Percentiles rank a stretch among this genome's conserved stretches.
phyloP scores from a whole-genome alignment of 768 basidiomycete genomes.

The Suillus fuscotomentosus region DNA sequence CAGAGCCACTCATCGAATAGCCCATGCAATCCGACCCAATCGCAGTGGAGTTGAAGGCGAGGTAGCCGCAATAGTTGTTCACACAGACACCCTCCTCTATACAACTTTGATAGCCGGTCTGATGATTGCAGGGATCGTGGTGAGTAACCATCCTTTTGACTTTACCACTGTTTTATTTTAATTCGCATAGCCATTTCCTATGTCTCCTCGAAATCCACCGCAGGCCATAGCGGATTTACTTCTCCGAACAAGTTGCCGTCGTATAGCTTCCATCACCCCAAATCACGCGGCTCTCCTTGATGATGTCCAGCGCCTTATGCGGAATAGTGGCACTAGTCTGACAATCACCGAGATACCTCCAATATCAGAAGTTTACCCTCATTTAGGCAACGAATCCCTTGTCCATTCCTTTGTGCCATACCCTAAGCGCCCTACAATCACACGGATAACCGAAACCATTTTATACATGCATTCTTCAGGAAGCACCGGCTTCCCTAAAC shows the following conservation, averaged over 20 bases:
- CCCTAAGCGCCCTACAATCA: slow-evolving; percentile 1
- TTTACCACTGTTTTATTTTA: neutral
- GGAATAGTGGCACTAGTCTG: neutral
- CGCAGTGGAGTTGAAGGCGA: slow-evolving; percentile 4
- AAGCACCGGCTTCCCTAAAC: slow-evolving; percentile 43
- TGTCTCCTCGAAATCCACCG: slow-evolving; percentile 6
- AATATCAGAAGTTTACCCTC: slow-evolving; percentile 35
- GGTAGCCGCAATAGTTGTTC: slow-evolving; percentile 5
- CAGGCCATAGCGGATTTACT: slow-evolving; percentile 12
- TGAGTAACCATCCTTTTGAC: neutral
- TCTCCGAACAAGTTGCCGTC: slow-evolving; percentile 18
- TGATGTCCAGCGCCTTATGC: slow-evolving; percentile 1
- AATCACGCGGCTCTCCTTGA: slow-evolving; percentile 21
- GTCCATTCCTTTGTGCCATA: slow-evolving; percentile 22
- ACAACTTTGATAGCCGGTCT: slow-evolving; percentile 8
- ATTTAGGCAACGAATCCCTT: slow-evolving; percentile 33
- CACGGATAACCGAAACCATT: neutral
- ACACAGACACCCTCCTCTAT: slow-evolving; percentile 12
- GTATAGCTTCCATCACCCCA: slow-evolving; percentile 18
- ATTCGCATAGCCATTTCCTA: neutral
- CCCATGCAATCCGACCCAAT: slow-evolving; percentile 2
- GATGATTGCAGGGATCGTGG: neutral
- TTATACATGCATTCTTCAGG: slow-evolving; percentile 17
- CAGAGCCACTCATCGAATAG: slow-evolving; percentile 25
- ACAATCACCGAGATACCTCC: slow-evolving; percentile 22